Percentiles rank a stretch among this genome's conserved stretches.
These are phyloP conservation scores for Penstemon newberryi DNA, from an alignment of 257 asterid species.

Conservation along the genomic window DNA sequence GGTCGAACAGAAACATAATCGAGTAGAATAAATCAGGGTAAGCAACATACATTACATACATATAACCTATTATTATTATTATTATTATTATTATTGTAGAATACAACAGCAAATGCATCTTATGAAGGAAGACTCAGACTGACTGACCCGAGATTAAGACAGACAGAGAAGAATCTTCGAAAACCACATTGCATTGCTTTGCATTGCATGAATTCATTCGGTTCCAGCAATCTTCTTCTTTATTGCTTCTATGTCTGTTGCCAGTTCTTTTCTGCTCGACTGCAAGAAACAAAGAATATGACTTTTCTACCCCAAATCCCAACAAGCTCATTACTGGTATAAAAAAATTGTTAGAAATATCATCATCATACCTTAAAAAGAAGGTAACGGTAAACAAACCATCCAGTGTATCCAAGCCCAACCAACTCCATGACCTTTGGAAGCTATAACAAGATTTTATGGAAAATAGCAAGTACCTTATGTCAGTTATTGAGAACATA, in stretches of 20 bases:
- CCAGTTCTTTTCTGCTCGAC: slow-evolving; percentile 92
- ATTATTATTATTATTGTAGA: slow-evolving; percentile 26
- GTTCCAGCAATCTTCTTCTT: slow-evolving; percentile 92
- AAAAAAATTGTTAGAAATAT: too few relatives aligned
- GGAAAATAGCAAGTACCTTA: neutral
- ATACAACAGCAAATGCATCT: slow-evolving; percentile 42
- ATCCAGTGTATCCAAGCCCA: slow-evolving; percentile 96
- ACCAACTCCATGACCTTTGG: slow-evolving; percentile 96
- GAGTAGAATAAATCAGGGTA: slow-evolving; percentile 28
- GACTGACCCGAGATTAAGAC: slow-evolving; percentile 24
- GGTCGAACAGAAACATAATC: neutral
- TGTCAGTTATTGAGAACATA: slow-evolving; percentile 3
- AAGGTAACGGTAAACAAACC: slow-evolving; percentile 98
- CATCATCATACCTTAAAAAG: slow-evolving; percentile 77
- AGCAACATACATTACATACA: slow-evolving; percentile 31
- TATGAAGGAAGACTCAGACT: slow-evolving; percentile 6
- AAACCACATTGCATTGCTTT: too few relatives aligned
- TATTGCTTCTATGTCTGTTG: slow-evolving; percentile 68
- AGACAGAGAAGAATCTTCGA: neutral
- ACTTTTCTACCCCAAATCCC: too few relatives aligned
- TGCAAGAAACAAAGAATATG: slow-evolving; percentile 32
- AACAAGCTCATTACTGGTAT: too few relatives aligned
- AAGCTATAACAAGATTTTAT: slow-evolving; percentile 49
- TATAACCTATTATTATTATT: slow-evolving; percentile 42
- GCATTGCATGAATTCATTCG: slow-evolving; percentile 40